These are phyloP conservation scores for Silene conica DNA, from an alignment of 148 eudicot genomes.

Conservation along the genomic window DNA sequence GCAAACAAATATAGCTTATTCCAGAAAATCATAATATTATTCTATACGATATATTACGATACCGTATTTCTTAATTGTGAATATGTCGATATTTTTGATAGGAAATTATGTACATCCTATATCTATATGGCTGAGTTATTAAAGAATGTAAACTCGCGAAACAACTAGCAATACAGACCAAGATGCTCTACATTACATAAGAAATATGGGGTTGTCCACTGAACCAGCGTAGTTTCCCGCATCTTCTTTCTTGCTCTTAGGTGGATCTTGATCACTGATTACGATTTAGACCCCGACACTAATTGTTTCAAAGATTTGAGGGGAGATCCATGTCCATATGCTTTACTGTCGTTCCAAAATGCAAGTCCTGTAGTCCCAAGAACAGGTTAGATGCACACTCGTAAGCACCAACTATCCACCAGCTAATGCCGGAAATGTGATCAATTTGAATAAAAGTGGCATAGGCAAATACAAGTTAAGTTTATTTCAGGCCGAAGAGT, in stretches of 20 bases:
- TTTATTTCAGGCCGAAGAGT: neutral
- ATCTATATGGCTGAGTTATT: constrained; percentile 12
- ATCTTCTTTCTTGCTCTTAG: neutral
- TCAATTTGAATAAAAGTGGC: neutral
- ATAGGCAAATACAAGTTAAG: neutral
- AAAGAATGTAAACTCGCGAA: constrained; percentile 12
- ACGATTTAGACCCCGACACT: constrained; percentile 37
- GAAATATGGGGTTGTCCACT: neutral
- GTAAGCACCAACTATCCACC: neutral
- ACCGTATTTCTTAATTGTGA: too few species aligned
- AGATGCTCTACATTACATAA: neutral
- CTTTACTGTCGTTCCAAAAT: constrained; percentile 63
- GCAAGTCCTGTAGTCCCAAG: constrained; percentile 39
- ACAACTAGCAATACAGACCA: neutral
- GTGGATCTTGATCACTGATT: neutral
- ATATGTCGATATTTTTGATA: too few species aligned
- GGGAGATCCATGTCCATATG: constrained; percentile 51
- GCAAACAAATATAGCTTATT: too few species aligned
- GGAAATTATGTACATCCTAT: neutral
- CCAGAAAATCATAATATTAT: too few species aligned
- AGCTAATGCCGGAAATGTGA: neutral
- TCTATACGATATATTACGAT: too few species aligned
- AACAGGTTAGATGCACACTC: neutral
- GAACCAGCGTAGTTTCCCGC: neutral
- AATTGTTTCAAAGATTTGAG: constrained; percentile 54